Conservation (phyloP, 306 rosid species). For the Prunus padus region DNA sequence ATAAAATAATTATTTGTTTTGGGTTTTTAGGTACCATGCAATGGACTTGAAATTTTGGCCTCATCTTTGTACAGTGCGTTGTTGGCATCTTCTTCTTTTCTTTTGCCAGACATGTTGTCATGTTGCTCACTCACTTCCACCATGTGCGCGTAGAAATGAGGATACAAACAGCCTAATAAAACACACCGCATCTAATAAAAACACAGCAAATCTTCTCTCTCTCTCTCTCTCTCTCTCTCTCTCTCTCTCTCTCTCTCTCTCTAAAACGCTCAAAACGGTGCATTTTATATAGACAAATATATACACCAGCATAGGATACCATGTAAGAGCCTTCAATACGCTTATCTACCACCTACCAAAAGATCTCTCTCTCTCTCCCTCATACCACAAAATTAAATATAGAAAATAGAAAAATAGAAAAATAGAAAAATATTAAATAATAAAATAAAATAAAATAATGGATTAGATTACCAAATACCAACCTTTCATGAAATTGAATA, state of each 20-base stretch:
- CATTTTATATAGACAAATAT: background rate
- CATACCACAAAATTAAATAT: background rate
- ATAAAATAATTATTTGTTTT: too few species aligned
- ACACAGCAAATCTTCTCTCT: background rate
- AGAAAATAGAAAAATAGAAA: background rate
- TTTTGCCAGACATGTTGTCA: background rate
- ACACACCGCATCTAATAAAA: background rate
- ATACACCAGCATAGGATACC: slow-evolving; percentile 67
- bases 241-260: too few species aligned
- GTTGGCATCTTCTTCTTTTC: too few species aligned
- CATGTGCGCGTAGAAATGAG: background rate
- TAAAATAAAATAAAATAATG: background rate
- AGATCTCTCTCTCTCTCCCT: slow-evolving; percentile 17
- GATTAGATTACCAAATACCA: slow-evolving; percentile 63
- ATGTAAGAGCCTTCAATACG: slow-evolving; percentile 43
- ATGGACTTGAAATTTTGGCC: too few species aligned
- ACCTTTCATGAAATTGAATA: slow-evolving; percentile 60
- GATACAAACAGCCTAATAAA: background rate
- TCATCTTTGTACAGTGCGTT: background rate
- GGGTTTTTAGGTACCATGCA: too few species aligned
- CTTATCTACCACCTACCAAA: slow-evolving; percentile 34
- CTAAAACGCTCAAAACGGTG: background rate
- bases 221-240: too few species aligned
- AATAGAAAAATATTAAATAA: background rate
- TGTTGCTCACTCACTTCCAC: background rate